A percentile compares a stretch with the other conserved stretches of the same genome.
Conservation (phyloP, 129 eudicot genomes). For the Logfia minima region DNA sequence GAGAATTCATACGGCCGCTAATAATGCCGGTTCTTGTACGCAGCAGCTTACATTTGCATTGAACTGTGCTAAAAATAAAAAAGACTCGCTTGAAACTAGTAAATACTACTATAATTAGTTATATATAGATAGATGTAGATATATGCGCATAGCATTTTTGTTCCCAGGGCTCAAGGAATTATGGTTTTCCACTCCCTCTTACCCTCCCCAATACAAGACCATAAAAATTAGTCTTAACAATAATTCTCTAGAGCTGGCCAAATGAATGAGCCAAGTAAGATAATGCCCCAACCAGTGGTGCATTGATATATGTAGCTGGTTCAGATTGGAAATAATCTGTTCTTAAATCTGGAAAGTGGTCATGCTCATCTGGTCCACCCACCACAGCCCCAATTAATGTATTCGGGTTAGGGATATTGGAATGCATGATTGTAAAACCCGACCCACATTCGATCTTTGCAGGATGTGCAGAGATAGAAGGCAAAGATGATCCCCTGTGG, state of each 20-base stretch:
- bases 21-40: constrained; percentile 47
- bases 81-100: constrained; percentile 22
- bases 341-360: constrained; percentile 79
- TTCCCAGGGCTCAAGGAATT: constrained; percentile 41
- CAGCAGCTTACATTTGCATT: constrained; percentile 35
- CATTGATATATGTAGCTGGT: constrained; percentile 91
- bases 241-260: constrained; percentile 62
- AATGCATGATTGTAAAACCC: constrained; percentile 68
- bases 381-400: constrained; percentile 74
- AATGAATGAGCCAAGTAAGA: constrained; percentile 94
- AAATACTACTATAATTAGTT: neutral
- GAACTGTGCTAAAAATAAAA: constrained; percentile 23
- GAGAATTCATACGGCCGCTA: constrained; percentile 35
- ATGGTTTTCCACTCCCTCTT: constrained; percentile 28
- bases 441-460: constrained; percentile 74
- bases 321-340: constrained; percentile 94
- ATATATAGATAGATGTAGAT: constrained; percentile 18
- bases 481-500: constrained; percentile 96
- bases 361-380: constrained; percentile 90
- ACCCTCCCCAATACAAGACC: constrained; percentile 12
- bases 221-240: neutral
- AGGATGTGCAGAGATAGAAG: constrained; percentile 73
- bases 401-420: constrained; percentile 84
- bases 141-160: constrained; percentile 24
- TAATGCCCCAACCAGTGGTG: constrained; percentile 94